Base-by-base conservation (phyloP, 495 filamentous ascomycete genomes). In the Trypethelium eluteriae region DNA sequence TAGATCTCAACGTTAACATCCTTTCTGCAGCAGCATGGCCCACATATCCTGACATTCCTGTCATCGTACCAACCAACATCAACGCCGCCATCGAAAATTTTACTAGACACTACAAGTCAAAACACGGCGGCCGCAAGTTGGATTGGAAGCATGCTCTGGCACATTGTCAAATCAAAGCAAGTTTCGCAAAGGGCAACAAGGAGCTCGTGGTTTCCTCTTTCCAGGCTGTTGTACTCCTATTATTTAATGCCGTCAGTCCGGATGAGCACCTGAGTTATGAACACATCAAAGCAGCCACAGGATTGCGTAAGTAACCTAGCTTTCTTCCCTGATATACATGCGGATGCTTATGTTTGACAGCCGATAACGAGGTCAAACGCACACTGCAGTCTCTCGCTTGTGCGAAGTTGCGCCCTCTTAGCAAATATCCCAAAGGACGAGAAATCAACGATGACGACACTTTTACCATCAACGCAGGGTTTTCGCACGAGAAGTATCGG, bases 321-420 rank as follows among this genome's bases (percentile, higher is more conserved):
- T 59, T 50, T 18, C 25, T 2, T 38, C 47, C 68, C 38, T 49
- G 83, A 3, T 25, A 53, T 11, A 14, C 32, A 59, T 7, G 50
- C 16, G 11, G 66, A 70, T 38, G 59, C 75, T 70, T 63, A 69
- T 62, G 38, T 39, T 4, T 6, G 62, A 39, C 69, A 87, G 85
- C 84, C 35, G 90, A 90, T 57, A 77, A 80, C 36, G 92, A 97
- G 71, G 82, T 98, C 16, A 85, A 88, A 66, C 89, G 94, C 66
- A 98, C 94, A 0, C 83, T 99, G 6, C 94, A 99, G 78, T 95
- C 90, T 38, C 84, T 99, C 11, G 94, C 95, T 39, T 96, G 92
- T 71, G 94, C 89, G 64, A 91, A 90, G 74, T 83, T 88, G 63
- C 89, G 91, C 2, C 90, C 97, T n/a, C 82, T 99, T 18, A 81